A percentile compares a stretch with the other conserved stretches of the same genome.
Conservation (phyloP, 495 filamentous ascomycete genomes). For the Penicillium salamii region DNA sequence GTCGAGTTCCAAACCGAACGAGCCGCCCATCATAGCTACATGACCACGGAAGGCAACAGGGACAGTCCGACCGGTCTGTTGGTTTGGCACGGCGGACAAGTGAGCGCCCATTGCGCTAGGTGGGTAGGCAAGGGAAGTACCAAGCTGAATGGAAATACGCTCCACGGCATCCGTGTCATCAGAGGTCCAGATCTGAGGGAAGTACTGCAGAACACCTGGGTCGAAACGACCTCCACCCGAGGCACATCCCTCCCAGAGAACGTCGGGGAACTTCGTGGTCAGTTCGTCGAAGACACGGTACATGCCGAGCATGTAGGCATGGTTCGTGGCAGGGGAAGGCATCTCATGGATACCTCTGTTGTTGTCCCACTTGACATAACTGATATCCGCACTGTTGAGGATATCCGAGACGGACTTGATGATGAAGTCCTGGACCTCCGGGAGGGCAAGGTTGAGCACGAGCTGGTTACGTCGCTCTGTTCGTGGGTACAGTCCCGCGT, state of each 20-base stretch:
- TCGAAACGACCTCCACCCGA: conserved; percentile 56
- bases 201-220: conserved; percentile 52
- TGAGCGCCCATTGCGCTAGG: conserved; percentile 56
- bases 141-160: conserved; percentile 53
- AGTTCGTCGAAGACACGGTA: conserved; percentile 53
- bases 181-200: conserved; percentile 57
- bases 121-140: conserved; percentile 53
- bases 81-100: conserved; percentile 52
- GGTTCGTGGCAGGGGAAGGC: conserved; percentile 42
- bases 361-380: conserved; percentile 59
- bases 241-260: conserved; percentile 57
- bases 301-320: conserved; percentile 53
- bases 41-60: conserved; percentile 50
- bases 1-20: conserved; percentile 53
- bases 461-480: conserved; percentile 50
- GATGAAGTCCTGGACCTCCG: conserved; percentile 54
- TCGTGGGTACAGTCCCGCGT: conserved; percentile 49
- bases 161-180: conserved; percentile 54
- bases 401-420: conserved; percentile 45
- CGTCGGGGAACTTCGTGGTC: conserved; percentile 49
- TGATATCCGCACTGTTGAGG: conserved; percentile 45
- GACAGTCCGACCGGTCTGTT: conserved; percentile 45
- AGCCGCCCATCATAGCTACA: conserved; percentile 58
- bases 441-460: conserved; percentile 49
- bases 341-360: conserved; percentile 54